These are phyloP conservation scores for Pezicula radicicola DNA, from an alignment of 2,329 filamentous ascomycete species.

Conservation along the genomic window DNA sequence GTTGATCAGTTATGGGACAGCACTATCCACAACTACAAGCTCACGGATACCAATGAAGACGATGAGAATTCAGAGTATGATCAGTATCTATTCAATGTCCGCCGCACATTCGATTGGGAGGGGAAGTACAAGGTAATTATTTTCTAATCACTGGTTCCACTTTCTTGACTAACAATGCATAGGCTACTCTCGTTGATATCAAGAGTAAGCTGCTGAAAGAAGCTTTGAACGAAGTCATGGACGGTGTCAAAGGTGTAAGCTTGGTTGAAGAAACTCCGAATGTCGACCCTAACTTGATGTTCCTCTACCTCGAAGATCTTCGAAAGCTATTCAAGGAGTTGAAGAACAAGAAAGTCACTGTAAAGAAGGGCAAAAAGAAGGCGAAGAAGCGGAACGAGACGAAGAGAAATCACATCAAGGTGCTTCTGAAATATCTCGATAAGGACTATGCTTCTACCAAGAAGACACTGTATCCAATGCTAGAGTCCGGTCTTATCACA, in stretches of 20 bases:
- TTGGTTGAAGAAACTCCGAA: constrained; percentile 77
- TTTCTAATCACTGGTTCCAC: not conserved
- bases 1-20: constrained; percentile 62
- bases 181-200: constrained; percentile 71
- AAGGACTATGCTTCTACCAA: constrained; percentile 77
- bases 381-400: constrained; percentile 52
- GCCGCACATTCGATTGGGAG: constrained; percentile 79
- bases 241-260: constrained; percentile 73
- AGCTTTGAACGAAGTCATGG: constrained; percentile 68
- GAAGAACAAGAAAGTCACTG: constrained; percentile 51
- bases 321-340: constrained; percentile 60
- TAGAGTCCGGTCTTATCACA: constrained; percentile 80
- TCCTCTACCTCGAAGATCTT: constrained; percentile 76
- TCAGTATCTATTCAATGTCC: constrained; percentile 79
- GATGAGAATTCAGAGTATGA: constrained; percentile 67
- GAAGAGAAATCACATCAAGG: constrained; percentile 64
- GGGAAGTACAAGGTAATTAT: constrained; percentile 63
- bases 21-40: constrained; percentile 61
- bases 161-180: constrained; percentile 9
- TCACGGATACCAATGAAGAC: constrained; percentile 63
- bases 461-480: constrained; percentile 75
- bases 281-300: constrained; percentile 68
- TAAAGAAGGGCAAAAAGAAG: constrained; percentile 57
- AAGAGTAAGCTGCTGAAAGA: constrained; percentile 78
- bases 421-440: constrained; percentile 74